These are phyloP conservation scores for Erodium maritimum DNA, from an alignment of 345 rosid genomes.

Conservation along the genomic window DNA sequence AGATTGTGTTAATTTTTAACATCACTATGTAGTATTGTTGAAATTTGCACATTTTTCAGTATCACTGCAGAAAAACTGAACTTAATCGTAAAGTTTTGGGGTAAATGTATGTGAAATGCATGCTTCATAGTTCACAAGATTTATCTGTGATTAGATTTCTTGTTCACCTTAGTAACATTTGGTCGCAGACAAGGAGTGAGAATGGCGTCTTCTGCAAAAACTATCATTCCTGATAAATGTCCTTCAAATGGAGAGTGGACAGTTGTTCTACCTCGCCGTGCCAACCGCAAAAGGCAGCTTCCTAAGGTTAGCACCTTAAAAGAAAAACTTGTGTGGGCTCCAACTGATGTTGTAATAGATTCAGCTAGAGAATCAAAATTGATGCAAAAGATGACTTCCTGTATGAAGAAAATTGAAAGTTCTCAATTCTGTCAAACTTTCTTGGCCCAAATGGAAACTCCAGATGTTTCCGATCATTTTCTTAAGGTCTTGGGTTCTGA, in stretches of 20 bases:
- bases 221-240: constrained; percentile 15
- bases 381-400: constrained; percentile 36
- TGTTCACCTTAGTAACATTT: neutral
- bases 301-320: constrained; percentile 13
- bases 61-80: too few species aligned
- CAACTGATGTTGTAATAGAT: constrained; percentile 36
- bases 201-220: constrained; percentile 40
- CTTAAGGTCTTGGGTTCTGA: constrained; percentile 45
- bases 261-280: constrained; percentile 48
- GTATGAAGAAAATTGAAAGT: constrained; percentile 36
- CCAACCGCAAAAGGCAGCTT: constrained; percentile 28
- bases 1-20: too few species aligned
- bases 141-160: neutral
- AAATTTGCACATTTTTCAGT: too few species aligned
- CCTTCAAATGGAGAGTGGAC: constrained; percentile 54
- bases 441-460: constrained; percentile 48
- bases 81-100: too few species aligned
- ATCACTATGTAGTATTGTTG: too few species aligned
- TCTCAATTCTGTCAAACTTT: constrained; percentile 45
- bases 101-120: neutral
- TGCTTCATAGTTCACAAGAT: neutral
- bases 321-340: constrained; percentile 41
- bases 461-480: constrained; percentile 29
- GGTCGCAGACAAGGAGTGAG: too few species aligned
- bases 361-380: constrained; percentile 37